Conservation (phyloP, 805 yeast genomes). For the Allodekkera sacchari region DNA sequence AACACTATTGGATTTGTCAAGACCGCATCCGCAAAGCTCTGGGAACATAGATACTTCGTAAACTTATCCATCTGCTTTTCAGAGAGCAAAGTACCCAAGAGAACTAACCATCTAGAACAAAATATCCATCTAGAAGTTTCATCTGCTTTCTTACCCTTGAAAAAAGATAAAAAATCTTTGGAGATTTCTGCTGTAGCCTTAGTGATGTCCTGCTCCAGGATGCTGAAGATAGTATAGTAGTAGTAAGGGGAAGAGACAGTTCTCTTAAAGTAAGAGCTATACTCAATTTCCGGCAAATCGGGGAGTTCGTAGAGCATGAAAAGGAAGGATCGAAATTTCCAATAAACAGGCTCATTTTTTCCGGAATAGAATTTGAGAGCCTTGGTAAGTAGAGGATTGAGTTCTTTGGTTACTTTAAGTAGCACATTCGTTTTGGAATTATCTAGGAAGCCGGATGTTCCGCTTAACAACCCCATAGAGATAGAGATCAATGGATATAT, state of each 20-base stretch:
- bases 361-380: conserved; percentile 13
- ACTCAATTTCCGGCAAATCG: conserved; percentile 7
- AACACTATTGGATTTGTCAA: conserved; percentile 33
- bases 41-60: conserved; percentile 21
- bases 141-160: conserved; percentile 8
- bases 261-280: conserved; percentile 2
- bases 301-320: conserved; percentile 38
- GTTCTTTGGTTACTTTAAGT: conserved; percentile 7
- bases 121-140: conserved; percentile 14
- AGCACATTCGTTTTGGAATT: conserved; percentile 19
- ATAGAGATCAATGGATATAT: conserved; percentile 22
- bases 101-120: conserved; percentile 49
- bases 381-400: conserved; percentile 13
- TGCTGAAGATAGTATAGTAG: conserved; percentile 31
- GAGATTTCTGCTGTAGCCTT: conserved; percentile 5
- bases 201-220: conserved; percentile 28
- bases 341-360: conserved; percentile 18
- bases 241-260: conserved; percentile 8
- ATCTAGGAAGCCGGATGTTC: conserved; percentile 20
- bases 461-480: conserved; percentile 32
- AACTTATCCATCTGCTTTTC: conserved; percentile 22
- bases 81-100: conserved; percentile 31
- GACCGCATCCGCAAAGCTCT: conserved; percentile 15
- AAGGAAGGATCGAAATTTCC: conserved; percentile 41
- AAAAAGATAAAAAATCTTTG: no score